Evolutionary conservation across 2,329 filamentous ascomycete species (phyloP).

Genomic region (Davidsoniella neocaledoniae): DNA sequence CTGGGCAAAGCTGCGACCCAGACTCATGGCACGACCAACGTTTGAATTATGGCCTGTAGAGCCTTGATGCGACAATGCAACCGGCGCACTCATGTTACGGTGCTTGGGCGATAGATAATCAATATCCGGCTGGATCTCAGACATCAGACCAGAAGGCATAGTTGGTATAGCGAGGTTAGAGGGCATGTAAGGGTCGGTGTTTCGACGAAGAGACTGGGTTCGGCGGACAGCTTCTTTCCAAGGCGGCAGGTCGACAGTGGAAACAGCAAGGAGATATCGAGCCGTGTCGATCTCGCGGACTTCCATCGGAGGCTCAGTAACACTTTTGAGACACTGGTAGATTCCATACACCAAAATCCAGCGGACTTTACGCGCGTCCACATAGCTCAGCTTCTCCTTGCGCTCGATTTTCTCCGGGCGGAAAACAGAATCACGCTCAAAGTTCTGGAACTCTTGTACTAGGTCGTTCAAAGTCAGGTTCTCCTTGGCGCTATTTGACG

Average conservation of each 20-base stretch:
- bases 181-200: conserved; percentile 7
- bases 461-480: conserved; percentile 33
- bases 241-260: conserved; percentile 26
- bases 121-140: conserved; percentile 37
- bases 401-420: conserved; percentile 16
- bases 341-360: conserved; percentile 64
- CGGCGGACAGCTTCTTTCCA: conserved; percentile 24
- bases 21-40: conserved; percentile 9
- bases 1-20: conserved; percentile 11
- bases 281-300: conserved; percentile 39
- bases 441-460: conserved; percentile 50
- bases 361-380: conserved; percentile 58
- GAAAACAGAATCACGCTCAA: conserved; percentile 42
- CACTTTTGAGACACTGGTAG: conserved; percentile 53
- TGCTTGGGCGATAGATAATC: conserved; percentile 34
- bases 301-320: conserved; percentile 42
- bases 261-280: conserved; percentile 38
- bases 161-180: not conserved
- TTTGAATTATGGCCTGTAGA: conserved; percentile 1
- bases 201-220: conserved; percentile 15
- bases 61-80: conserved; percentile 5
- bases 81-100: conserved; percentile 9
- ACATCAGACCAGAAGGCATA: conserved; percentile 1
- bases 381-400: conserved; percentile 21
- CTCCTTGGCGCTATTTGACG: conserved; percentile 26